Conservation (phyloP, 768 basidiomycete species). For the Cubamyces sp. region DNA sequence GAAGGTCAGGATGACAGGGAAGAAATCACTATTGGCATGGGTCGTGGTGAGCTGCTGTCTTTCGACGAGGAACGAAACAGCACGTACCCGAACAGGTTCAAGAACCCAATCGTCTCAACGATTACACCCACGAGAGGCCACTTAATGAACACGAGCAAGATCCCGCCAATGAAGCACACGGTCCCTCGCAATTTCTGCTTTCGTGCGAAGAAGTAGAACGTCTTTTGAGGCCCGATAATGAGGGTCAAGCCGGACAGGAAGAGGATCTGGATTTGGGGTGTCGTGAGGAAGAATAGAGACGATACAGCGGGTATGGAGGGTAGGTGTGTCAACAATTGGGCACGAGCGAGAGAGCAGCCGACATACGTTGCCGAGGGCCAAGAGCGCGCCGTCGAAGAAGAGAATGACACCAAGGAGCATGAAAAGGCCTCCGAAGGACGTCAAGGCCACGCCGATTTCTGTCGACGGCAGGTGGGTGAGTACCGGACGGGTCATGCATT, state of each 20-base stretch:
- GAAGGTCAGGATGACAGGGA: slow-evolving; percentile 98
- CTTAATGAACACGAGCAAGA: slow-evolving; percentile 92
- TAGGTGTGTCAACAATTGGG: slow-evolving; percentile 14
- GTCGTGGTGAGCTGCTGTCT: neutral
- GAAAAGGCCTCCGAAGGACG: slow-evolving; percentile 93
- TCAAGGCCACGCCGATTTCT: slow-evolving; percentile 98
- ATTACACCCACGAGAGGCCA: slow-evolving; percentile 94
- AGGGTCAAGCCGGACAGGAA: slow-evolving; percentile 94
- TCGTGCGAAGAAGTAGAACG: slow-evolving; percentile 97
- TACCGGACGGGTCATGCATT: neutral
- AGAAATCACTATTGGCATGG: slow-evolving; percentile 81
- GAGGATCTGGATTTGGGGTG: slow-evolving; percentile 85
- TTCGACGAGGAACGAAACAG: neutral
- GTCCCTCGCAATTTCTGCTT: slow-evolving; percentile 94
- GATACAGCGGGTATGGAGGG: neutral
- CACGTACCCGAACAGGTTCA: slow-evolving; percentile 93
- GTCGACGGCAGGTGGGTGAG: slow-evolving; percentile 17
- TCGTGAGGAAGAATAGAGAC: neutral
- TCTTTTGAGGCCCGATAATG: slow-evolving; percentile 97
- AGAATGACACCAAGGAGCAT: slow-evolving; percentile 96
- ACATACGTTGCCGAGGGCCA: slow-evolving; percentile 95
- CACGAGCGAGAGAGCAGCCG: neutral
- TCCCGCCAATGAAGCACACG: slow-evolving; percentile 84
- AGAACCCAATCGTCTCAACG: slow-evolving; percentile 94
- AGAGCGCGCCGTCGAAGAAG: slow-evolving; percentile 93